Base-by-base conservation (phyloP, 805 yeast species). In the Myxozyma sirexii region DNA sequence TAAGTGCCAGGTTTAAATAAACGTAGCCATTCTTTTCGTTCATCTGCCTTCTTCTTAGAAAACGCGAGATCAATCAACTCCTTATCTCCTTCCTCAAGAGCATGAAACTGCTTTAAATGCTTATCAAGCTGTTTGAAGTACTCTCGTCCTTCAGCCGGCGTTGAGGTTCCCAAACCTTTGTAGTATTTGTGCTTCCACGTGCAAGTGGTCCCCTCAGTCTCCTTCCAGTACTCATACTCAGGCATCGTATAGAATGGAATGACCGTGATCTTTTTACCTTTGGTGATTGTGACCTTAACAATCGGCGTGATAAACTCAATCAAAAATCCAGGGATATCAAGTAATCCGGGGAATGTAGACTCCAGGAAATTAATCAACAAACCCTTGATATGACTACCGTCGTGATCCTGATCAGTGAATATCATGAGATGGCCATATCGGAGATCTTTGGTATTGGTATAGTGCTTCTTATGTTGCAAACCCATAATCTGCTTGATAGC, bases 341-440 rank as follows among this genome's bases (percentile, higher is more conserved):
- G 77, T 65, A 94, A 77, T 1, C 98, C 99, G 1, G 98, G 98
- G 77, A 94, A 94, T 33, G 96, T 87, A 3, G 93, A 82, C 73
- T 93, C 98, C 60, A 94, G 77, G 70, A 94, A 94, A 73, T 94
- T 94, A 70, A 94, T 94, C 59, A 94, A 83, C 66, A 94, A 81
- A 65, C 99, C 99, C 72, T 94, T 94, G 73, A 94, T 94, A 78
- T 94, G 99, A 17, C 96, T 88, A 62, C 99, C 99, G 80, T 94
- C 99, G 68, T 92, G 96, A 90, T 94, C 99, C 76, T 94, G 99
- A 87, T 94, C 99, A 5, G 99, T 91, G 98, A 94, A 94, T 72
- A 94, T 91, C 98, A 94, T 94, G 53, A 94, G 82, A 72, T 91
- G 97, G 38, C 99, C 99, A 71, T 94, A 94, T 72, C 99, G 84